Evolutionary conservation across 441 rosid species (phyloP), one percentile per base, ranked within the genome.

Genomic region (Jatropha podagrica): DNA sequence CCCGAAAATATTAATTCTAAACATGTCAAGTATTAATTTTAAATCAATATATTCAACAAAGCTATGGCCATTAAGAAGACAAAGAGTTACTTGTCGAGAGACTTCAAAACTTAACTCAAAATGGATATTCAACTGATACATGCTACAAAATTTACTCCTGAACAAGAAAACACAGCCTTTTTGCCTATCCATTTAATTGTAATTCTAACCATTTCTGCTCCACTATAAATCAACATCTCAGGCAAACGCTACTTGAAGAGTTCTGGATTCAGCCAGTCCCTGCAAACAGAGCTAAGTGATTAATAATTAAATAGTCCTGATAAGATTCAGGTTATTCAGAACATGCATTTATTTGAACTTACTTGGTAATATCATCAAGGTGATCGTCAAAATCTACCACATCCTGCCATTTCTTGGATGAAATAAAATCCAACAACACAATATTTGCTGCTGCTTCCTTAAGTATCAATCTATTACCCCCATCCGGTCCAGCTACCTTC

Each of bases 261-360:
- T 72, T 89, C 94, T 11, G 89, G 91, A 72, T 93, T 95, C 73
- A 93, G 84, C 98, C 99, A 93, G 86, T 95, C 96, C 92, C 99
- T 93, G 92, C 84, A 82, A 68, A 72, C 52, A 65, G 38, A 64
- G 42, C 64, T 42, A 73, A 2, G 64, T 20, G 23, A 51, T 17
- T 3, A 9, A 15, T 49, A 9, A 15, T 49, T 15, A 27, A 27
- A 68, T 32, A 61, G 18, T 20, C 69, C n/a, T 77, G 67, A 32
- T 65, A 55, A 37, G 23, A 32, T 32, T 32, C 32, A 32, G 32
- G 2, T 32, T 32, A 32, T 32, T 32, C 32, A 32, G 32, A 32
- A 32, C 32, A 63, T 6, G 3, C 46, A 66, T 44, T 17, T 7
- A 59, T 11, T 55, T 49, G 6, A 27, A 44, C 94, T 86, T 90